These are phyloP conservation scores for Pleurotus tuber-regium DNA, from an alignment of 768 basidiomycete genomes.

Conservation along the genomic window DNA sequence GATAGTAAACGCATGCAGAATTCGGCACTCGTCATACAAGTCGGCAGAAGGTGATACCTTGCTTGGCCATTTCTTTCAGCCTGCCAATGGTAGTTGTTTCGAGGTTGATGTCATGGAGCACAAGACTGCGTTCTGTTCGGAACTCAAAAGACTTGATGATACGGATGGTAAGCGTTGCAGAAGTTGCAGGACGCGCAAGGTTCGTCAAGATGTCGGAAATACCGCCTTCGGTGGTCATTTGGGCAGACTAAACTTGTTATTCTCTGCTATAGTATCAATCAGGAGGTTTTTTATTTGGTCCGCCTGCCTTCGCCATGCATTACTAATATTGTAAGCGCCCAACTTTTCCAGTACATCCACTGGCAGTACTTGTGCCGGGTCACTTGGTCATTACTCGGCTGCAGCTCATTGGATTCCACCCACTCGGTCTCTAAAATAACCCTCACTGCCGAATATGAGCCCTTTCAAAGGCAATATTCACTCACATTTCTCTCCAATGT, in stretches of 20 bases:
- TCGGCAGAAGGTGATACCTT: slow-evolving; percentile 45
- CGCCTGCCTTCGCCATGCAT: too few relatives aligned
- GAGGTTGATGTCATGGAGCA: slow-evolving; percentile 81
- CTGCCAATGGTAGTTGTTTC: slow-evolving; percentile 72
- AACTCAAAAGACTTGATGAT: slow-evolving; percentile 95
- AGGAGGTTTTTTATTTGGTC: too few relatives aligned
- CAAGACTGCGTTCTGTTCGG: slow-evolving; percentile 84
- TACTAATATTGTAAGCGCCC: too few relatives aligned
- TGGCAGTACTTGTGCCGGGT: too few relatives aligned
- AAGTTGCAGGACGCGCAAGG: slow-evolving; percentile 60
- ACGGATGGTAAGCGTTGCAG: slow-evolving; percentile 85
- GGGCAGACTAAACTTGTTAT: background rate
- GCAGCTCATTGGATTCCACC: too few relatives aligned
- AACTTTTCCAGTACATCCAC: too few relatives aligned
- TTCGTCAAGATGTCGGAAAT: slow-evolving; percentile 56
- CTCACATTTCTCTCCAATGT: background rate
- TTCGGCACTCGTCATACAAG: slow-evolving; percentile 9
- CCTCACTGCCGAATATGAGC: slow-evolving; percentile 1
- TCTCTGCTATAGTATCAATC: too few relatives aligned
- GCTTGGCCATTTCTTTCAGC: slow-evolving; percentile 68
- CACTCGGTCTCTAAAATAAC: background rate
- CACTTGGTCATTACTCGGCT: too few relatives aligned
- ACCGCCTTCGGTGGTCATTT: slow-evolving; percentile 29
- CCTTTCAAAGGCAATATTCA: slow-evolving; percentile 3
- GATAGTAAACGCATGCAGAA: slow-evolving; percentile 10